These are phyloP conservation scores for Phlebiopsis gigantea DNA, from an alignment of 768 basidiomycete genomes.

Conservation along the genomic window DNA sequence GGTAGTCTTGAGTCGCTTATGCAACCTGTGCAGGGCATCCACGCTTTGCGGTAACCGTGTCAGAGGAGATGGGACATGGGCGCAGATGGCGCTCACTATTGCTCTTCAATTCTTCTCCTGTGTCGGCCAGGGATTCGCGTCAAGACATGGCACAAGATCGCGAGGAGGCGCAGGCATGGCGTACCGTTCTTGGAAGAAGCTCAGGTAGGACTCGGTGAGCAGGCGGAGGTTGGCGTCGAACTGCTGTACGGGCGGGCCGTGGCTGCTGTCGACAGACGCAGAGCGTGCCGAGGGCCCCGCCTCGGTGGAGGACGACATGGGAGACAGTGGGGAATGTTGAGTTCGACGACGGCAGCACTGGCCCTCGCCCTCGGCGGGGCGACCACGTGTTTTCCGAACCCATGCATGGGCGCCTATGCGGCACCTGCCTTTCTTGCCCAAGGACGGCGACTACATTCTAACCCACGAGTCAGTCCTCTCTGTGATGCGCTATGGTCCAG, in stretches of 20 bases:
- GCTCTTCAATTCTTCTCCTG: conserved; percentile 81
- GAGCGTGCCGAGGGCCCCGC: conserved; percentile 16
- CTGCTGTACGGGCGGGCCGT: conserved; percentile 45
- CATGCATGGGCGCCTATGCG: conserved; percentile 6
- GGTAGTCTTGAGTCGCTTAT: conserved; percentile 62
- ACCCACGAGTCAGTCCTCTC: too few relatives aligned
- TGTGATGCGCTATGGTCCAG: too few relatives aligned
- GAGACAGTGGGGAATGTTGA: not conserved
- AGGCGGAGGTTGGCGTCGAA: conserved; percentile 70
- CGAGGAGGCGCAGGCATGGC: conserved; percentile 18
- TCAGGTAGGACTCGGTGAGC: conserved; percentile 71
- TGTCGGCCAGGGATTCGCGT: conserved; percentile 10
- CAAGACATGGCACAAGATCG: conserved; percentile 10
- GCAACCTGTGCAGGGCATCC: conserved; percentile 67
- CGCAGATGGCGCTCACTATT: conserved; percentile 52
- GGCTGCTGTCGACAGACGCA: conserved; percentile 13
- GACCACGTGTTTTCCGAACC: conserved; percentile 14
- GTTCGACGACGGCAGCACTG: not conserved
- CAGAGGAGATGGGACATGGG: not conserved
- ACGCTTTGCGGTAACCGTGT: conserved; percentile 38
- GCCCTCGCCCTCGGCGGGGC: not conserved
- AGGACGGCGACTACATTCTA: too few relatives aligned
- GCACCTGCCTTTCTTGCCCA: not conserved
- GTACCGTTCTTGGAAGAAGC: conserved; percentile 84
- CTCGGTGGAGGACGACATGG: conserved; percentile 21